Evolutionary conservation across 2,329 filamentous ascomycete species (phyloP), one percentile per base, ranked within the genome.

Genomic region (Stemphylium vesicarium): DNA sequence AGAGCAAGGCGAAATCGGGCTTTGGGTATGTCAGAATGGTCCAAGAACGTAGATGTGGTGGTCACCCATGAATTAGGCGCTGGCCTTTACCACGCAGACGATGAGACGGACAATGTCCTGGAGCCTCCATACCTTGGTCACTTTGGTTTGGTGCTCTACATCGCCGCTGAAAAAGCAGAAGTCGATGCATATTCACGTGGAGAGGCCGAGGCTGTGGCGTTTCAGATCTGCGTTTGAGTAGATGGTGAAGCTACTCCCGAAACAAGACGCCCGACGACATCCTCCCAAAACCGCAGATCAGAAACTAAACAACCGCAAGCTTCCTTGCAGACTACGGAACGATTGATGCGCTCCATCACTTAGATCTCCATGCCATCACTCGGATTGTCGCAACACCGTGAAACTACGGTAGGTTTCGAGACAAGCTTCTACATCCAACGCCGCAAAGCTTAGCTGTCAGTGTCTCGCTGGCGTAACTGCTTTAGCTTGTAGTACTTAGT

Each of bases 151-250:
- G 44, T 29, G 15, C 46, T 2, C 18, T 26, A 22, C 26, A 40
- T 29, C 1, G 36, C 16, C 11, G 4, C 40, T 29, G 39, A 50
- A 35, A 24, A 20, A 38, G 40, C 24, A 54, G 39, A 6, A 18
- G 8, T 11, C 42, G 46, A 41, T 18, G 46, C 46, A 26, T 15
- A 38, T 40, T 18, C 29, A 36, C 39, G 31, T 44, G 35, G 20
- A 26, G 43, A 20, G 31, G 18, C 16, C 20, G 35, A 39, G 62
- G 62, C 56, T 51, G 49, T 36, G 43, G 60, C 66, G 68, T 72
- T 72, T 72, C 69, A 69, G 57, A 50, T 33, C 38, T 43, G 41
- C 50, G 61, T 66, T 61, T 64, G 61, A 62, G 62, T 59, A 64
- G 50, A 60, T 64, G 52, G 60, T 60, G 56, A 68, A 53, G 64